Conservation (phyloP, 164 flowering plant species). For the Liquidambar formosana region DNA sequence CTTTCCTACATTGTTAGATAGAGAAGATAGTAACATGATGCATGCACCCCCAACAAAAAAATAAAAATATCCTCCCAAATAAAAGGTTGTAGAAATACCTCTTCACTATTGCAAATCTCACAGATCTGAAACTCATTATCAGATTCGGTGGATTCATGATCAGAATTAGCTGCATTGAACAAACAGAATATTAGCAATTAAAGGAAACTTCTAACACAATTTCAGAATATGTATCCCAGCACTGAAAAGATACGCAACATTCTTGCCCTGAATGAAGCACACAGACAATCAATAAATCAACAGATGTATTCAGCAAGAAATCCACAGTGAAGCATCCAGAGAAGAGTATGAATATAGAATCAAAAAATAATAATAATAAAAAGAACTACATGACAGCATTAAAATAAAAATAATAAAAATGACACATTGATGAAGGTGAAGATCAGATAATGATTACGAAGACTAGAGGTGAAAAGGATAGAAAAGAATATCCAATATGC, state of each 20-base stretch:
- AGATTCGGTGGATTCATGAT: constrained; percentile 73
- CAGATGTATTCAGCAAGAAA: too few relatives aligned
- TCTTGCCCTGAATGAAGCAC: not conserved
- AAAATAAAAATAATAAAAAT: not conserved
- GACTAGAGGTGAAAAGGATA: not conserved
- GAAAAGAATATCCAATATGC: not conserved
- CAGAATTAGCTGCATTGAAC: constrained; percentile 73
- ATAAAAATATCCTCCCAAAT: not conserved
- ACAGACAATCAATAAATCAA: not conserved
- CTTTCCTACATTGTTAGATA: constrained; percentile 58
- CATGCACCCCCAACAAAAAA: not conserved
- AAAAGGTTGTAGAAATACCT: constrained; percentile 44
- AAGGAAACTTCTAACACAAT: not conserved
- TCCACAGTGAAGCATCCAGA: not conserved
- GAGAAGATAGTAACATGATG: constrained; percentile 3
- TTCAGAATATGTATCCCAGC: not conserved
- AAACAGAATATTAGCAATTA: constrained; percentile 9
- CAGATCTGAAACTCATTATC: constrained; percentile 99
- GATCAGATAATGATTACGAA: not conserved
- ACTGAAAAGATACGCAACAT: not conserved
- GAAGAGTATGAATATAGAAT: not conserved
- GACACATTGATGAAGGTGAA: not conserved
- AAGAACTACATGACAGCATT: too few relatives aligned
- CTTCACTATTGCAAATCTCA: constrained; percentile 79
- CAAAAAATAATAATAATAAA: too few relatives aligned